Percentiles rank a stretch among this genome's conserved stretches.
Evolutionary conservation across 2,329 filamentous ascomycete species (phyloP).

Genomic region (Penicillium olsonii): DNA sequence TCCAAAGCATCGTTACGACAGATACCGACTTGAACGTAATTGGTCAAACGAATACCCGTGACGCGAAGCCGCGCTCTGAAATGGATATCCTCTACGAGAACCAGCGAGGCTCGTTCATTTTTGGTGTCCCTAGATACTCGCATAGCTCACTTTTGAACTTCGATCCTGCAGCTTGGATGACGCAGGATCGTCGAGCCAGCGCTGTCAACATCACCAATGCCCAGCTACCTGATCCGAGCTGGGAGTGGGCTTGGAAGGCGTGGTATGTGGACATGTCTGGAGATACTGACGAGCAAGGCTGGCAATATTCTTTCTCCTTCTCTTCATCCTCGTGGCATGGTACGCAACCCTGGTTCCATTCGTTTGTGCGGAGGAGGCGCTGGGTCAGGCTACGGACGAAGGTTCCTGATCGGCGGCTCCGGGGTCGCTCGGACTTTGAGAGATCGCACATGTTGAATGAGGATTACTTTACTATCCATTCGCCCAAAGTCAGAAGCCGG

Average conservation of each 20-base stretch:
- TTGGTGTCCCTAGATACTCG: slow-evolving; percentile 88
- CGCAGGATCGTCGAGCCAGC: slow-evolving; percentile 57
- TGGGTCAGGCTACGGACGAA: slow-evolving; percentile 84
- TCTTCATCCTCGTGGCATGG: slow-evolving; percentile 81
- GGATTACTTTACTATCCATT: slow-evolving; percentile 78
- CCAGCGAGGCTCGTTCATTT: slow-evolving; percentile 85
- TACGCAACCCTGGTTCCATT: slow-evolving; percentile 86
- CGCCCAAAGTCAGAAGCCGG: slow-evolving; percentile 49
- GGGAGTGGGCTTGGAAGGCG: slow-evolving; percentile 80
- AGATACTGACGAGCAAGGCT: slow-evolving; percentile 84
- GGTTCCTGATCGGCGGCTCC: slow-evolving; percentile 31
- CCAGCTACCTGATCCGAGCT: slow-evolving; percentile 89
- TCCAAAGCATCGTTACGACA: slow-evolving; percentile 8
- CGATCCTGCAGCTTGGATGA: slow-evolving; percentile 87
- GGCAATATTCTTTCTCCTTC: slow-evolving; percentile 95
- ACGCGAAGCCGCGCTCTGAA: slow-evolving; percentile 42
- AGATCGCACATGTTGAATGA: slow-evolving; percentile 66
- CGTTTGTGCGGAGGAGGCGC: slow-evolving; percentile 83
- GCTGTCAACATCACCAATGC: slow-evolving; percentile 77
- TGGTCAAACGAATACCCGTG: slow-evolving; percentile 10
- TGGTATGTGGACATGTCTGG: slow-evolving; percentile 79
- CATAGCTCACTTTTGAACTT: slow-evolving; percentile 79
- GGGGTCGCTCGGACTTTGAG: slow-evolving; percentile 39
- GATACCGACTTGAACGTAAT: slow-evolving; percentile 1
- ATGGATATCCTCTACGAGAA: slow-evolving; percentile 96